These are phyloP conservation scores for Kwoniella sp. DNA, from an alignment of 768 basidiomycete genomes.

Conservation along the genomic window DNA sequence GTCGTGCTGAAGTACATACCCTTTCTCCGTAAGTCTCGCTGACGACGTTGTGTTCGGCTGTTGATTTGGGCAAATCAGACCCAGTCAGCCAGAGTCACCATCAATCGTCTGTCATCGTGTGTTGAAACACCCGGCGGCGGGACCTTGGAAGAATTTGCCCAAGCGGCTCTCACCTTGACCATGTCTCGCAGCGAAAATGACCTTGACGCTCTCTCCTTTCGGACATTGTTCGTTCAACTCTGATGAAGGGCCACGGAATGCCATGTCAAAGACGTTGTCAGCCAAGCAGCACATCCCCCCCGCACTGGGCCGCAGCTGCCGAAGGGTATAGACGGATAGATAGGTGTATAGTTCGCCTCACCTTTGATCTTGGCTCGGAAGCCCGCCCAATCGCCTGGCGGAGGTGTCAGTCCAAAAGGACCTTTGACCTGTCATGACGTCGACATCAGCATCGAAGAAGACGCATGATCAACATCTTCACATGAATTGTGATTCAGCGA, in stretches of 20 bases:
- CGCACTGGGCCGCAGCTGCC: no score
- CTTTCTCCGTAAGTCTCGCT: slow-evolving; percentile 17
- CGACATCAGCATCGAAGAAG: not conserved
- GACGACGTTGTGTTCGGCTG: slow-evolving; percentile 38
- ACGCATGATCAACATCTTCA: no score
- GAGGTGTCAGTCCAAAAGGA: slow-evolving; percentile 26
- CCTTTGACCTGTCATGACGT: slow-evolving; percentile 20
- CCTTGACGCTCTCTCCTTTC: slow-evolving; percentile 30
- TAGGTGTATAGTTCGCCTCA: no score
- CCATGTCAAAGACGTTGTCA: not conserved
- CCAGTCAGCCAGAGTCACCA: not conserved
- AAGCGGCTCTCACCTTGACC: slow-evolving; percentile 38
- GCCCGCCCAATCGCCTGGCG: slow-evolving; percentile 28
- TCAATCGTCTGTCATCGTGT: not conserved
- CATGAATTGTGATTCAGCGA: no score
- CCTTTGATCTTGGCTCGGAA: slow-evolving; percentile 28
- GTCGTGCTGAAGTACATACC: slow-evolving; percentile 12
- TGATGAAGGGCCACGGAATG: not conserved
- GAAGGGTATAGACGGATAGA: not conserved
- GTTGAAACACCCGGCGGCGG: not conserved
- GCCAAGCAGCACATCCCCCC: not conserved
- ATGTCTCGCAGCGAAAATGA: slow-evolving; percentile 39
- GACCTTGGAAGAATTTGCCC: no score
- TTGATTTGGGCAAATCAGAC: not conserved
- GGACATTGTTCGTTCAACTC: slow-evolving; percentile 24